These are phyloP conservation scores for Zygnema cylindricum DNA, from an alignment of 139 green algal species.

Conservation along the genomic window DNA sequence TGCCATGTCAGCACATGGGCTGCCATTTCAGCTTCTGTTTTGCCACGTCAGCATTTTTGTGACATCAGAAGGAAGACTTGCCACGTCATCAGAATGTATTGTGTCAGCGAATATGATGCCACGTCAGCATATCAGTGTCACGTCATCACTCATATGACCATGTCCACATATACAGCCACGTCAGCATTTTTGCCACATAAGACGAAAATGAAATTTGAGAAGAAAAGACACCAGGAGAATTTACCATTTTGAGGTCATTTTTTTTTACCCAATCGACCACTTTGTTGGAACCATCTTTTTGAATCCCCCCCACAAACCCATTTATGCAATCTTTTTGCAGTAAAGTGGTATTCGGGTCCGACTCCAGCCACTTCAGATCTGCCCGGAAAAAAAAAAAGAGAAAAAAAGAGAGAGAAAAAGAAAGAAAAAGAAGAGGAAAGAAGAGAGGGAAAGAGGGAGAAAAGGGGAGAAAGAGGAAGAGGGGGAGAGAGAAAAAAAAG, in stretches of 20 bases:
- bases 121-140: too few species aligned
- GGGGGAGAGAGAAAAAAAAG: not conserved
- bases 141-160: too few species aligned
- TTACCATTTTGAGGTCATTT: constrained; percentile 19
- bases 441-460: not conserved
- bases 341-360: constrained; percentile 26
- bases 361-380: constrained; percentile 57
- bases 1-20: too few species aligned
- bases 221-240: too few species aligned
- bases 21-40: too few species aligned
- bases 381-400: not conserved
- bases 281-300: constrained; percentile 49
- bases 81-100: too few species aligned
- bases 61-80: too few species aligned
- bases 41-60: too few species aligned
- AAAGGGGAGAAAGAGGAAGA: not conserved
- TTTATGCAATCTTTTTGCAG: constrained; percentile 59
- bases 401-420: not conserved
- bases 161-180: too few species aligned
- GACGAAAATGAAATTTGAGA: too few species aligned
- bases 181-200: too few species aligned
- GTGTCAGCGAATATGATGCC: too few species aligned
- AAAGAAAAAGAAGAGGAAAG: not conserved
- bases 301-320: constrained; percentile 55
- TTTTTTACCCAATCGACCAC: constrained; percentile 42